phyloP scores from a whole-genome alignment of 495 filamentous ascomycete genomes.

The Lichina pygmaea region DNA sequence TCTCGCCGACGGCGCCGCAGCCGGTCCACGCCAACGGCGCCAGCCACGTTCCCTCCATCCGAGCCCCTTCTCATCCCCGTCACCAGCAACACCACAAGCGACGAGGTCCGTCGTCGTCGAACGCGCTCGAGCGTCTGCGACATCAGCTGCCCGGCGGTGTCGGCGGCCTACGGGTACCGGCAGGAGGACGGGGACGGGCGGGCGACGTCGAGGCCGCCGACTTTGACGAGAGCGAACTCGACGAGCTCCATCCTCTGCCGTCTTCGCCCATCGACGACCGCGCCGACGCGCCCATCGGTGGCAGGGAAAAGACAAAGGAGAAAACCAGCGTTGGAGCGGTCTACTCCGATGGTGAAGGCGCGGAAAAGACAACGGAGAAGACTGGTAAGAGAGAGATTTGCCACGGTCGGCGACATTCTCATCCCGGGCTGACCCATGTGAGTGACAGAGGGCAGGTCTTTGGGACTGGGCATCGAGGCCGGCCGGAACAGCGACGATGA shows the following conservation, averaged over 20 bases:
- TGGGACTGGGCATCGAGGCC: not conserved
- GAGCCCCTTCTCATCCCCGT: no score
- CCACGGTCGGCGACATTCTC: no score
- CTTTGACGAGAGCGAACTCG: slow-evolving; percentile 74
- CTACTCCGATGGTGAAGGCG: not conserved
- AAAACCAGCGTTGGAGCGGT: not conserved
- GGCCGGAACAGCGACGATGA: not conserved
- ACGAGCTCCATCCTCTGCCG: slow-evolving; percentile 32
- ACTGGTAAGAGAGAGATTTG: not conserved
- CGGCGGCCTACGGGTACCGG: not conserved
- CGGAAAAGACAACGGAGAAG: not conserved
- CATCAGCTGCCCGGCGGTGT: slow-evolving; percentile 11
- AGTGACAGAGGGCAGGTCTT: not conserved
- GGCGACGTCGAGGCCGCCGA: slow-evolving; percentile 57
- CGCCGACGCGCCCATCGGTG: not conserved
- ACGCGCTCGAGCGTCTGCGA: slow-evolving; percentile 21
- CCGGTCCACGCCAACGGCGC: slow-evolving; percentile 1
- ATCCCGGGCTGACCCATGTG: no score
- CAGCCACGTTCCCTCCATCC: not conserved
- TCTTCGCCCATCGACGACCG: not conserved
- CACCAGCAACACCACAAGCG: not conserved
- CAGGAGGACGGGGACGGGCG: slow-evolving; percentile 5
- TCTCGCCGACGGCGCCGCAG: not conserved
- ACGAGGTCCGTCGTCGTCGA: slow-evolving; percentile 5
- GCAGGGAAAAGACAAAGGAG: no score